Evolutionary conservation across 306 rosid species (phyloP), one percentile per base, ranked within the genome.

Genomic region (Lagenaria siceraria): DNA sequence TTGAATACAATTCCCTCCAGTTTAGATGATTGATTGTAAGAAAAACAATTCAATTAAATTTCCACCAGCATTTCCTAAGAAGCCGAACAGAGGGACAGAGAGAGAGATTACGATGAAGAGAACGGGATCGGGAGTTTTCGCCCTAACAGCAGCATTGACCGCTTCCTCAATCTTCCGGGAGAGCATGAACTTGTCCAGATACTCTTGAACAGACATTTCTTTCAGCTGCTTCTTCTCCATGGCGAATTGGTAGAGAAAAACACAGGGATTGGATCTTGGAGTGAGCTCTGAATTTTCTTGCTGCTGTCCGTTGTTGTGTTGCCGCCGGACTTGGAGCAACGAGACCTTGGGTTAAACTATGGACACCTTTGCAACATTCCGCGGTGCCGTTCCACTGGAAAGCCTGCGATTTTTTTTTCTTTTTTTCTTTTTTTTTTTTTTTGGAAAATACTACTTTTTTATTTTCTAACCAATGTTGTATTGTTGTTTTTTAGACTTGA

Each of bases 101-200:
- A 29, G 74, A 19, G 38, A 54, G 10, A 2, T 77, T 89, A 95
- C 98, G 70, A 95, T 95, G 89, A 92, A 95, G 83, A 95, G 93
- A 77, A 95, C 91, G 75, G 98, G 98, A 90, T 95, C 97, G 80
- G 86, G 4, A 18, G 96, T 80, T 69, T 95, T 95, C 84, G 98
- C 97, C 85, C 97, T 83, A 59, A 95, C 97, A 80, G 97, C 93
- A 80, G 97, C 98, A 87, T 95, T 95, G 83, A 95, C 98, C 73
- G 97, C 96, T 46, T 95, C 98, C 81, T 95, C 98, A 81, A 95
- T 89, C 80, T 89, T 95, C 78, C 98, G 91, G 29, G 97, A 92
- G 56, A 95, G 97, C 87, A 75, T 17, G 89, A 88, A 90, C 77
- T 88, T 88, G 15, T 95, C 97, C 25, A 95, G 87, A 78, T 90